Base-by-base conservation (phyloP, 352 stramenopile genomes). In the Aphanomyces astaci region DNA sequence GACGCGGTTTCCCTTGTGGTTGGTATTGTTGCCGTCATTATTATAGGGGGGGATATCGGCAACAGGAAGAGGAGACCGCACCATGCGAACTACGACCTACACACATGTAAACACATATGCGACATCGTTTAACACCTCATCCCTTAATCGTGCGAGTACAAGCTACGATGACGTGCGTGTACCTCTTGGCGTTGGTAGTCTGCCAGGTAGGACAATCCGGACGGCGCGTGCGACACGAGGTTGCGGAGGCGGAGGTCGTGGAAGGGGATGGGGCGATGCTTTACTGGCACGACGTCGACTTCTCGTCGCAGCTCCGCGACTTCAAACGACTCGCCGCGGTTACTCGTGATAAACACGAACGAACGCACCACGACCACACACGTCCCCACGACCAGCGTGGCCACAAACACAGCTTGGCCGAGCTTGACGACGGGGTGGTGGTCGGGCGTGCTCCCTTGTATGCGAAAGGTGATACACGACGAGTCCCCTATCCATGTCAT, bases 401-500 rank as follows among this genome's bases (percentile, higher is more conserved):
- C 81, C 57, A 81, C 87, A 64, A 92, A 92, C n/a, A 90, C 48
- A 10, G 88, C 81, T 36, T 79, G 76, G 0, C 84, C 82, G 66
- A 88, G 82, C 0, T 43, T 43, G 36, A 43, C 7, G 64, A 89
- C 82, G 0, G 57, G 65, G 3, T 76, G 77, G 19, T 68, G 66
- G n/a, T 85, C 79, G 0, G 76, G 83, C n/a, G n/a, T n/a, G n/a
- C n/a, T n/a, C 57, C 84, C 89, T 63, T 89, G 72, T 22, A 92
- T 73, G 19, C 84, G 71, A 63, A 80, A 92, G n/a, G 71, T 70
- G 10, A 80, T 74, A 57, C 62, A 85, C 15, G 78, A 81, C n/a
- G 88, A 72, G 13, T 88, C 85, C 53, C 84, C 82, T 71, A 87
- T 77, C 84, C 84, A 92, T 15, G 75, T 57, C 64, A 92, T 88